Evolutionary conservation across 2,329 filamentous ascomycete species (phyloP).

Genomic region (Triangularia verruculosa): DNA sequence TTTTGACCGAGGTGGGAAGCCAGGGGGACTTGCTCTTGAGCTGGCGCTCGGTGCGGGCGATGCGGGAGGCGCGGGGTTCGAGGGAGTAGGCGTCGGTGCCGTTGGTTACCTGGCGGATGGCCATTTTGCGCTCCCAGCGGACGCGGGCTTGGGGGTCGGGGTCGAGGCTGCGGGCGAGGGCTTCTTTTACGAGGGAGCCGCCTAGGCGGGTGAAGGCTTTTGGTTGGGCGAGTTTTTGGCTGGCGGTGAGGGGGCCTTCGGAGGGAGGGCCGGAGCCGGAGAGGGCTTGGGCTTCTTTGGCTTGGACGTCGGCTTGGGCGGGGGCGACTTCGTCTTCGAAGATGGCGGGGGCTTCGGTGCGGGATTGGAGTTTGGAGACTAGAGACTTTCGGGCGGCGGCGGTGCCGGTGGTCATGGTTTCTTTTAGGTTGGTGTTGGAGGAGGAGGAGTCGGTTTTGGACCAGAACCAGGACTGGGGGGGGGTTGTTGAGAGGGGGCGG

Average conservation of each 20-base stretch:
- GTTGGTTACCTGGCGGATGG: slow-evolving; percentile 70
- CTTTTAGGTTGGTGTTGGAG: slow-evolving; percentile 1
- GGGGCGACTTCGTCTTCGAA: slow-evolving; percentile 43
- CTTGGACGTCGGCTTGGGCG: not conserved
- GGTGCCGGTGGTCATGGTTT: slow-evolving; percentile 12
- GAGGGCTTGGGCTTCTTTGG: not conserved
- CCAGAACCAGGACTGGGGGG: slow-evolving; percentile 36
- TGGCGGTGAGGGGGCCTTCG: not conserved
- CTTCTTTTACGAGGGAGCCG: slow-evolving; percentile 42
- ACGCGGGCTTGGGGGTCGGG: slow-evolving; percentile 70
- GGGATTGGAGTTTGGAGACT: slow-evolving; percentile 17
- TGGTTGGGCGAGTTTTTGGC: not conserved
- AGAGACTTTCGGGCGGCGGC: slow-evolving; percentile 18
- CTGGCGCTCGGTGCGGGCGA: slow-evolving; percentile 62
- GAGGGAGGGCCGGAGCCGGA: not conserved
- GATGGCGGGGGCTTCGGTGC: slow-evolving; percentile 48
- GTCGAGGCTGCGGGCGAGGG: slow-evolving; percentile 64
- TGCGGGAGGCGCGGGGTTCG: slow-evolving; percentile 58
- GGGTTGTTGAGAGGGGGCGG: slow-evolving; percentile 32
- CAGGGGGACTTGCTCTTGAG: slow-evolving; percentile 60
- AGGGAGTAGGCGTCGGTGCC: slow-evolving; percentile 58
- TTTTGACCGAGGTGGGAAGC: slow-evolving; percentile 87
- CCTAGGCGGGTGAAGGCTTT: slow-evolving; percentile 15
- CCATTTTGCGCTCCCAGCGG: slow-evolving; percentile 79
- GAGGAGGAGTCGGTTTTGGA: slow-evolving; percentile 28